A percentile compares a stretch with the other conserved stretches of the same genome.
Conservation (phyloP, 345 rosid genomes). For the Melastoma malabathricum region DNA sequence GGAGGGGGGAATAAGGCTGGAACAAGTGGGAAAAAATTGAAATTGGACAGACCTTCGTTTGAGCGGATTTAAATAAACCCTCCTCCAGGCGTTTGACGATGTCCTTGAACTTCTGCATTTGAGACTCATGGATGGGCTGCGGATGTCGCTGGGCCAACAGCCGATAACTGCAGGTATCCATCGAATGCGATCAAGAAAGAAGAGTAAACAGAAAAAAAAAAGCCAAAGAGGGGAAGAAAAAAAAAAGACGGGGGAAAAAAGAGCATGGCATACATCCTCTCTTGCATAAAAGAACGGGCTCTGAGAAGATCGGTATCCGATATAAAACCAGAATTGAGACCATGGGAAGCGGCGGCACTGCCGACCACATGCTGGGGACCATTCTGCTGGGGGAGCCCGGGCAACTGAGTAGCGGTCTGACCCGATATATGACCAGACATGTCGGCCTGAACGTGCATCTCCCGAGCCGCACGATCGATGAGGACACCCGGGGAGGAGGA, state of each 20-base stretch:
- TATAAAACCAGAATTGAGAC: constrained; percentile 12
- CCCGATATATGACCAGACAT: constrained; percentile 31
- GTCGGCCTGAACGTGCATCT: constrained; percentile 26
- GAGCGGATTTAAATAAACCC: constrained; percentile 57
- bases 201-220: constrained; percentile 1
- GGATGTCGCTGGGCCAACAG: constrained; percentile 41
- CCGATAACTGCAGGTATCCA: constrained; percentile 24
- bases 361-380: constrained; percentile 9
- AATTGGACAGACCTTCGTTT: constrained; percentile 39
- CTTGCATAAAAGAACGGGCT: constrained; percentile 32
- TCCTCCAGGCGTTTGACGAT: constrained; percentile 78
- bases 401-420: constrained; percentile 12
- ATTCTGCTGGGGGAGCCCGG: constrained; percentile 19
- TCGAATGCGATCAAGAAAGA: constrained; percentile 6
- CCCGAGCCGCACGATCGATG: too few species aligned
- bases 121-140: constrained; percentile 27
- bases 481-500: too few species aligned
- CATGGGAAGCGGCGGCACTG: constrained; percentile 8
- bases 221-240: background rate
- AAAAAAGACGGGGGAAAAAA: background rate
- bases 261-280: constrained; percentile 35
- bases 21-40: background rate
- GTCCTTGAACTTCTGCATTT: constrained; percentile 35
- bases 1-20: background rate
- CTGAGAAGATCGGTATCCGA: constrained; percentile 37